Conservation (phyloP, 495 filamentous ascomycete species). For the Penicillium verhagenii region DNA sequence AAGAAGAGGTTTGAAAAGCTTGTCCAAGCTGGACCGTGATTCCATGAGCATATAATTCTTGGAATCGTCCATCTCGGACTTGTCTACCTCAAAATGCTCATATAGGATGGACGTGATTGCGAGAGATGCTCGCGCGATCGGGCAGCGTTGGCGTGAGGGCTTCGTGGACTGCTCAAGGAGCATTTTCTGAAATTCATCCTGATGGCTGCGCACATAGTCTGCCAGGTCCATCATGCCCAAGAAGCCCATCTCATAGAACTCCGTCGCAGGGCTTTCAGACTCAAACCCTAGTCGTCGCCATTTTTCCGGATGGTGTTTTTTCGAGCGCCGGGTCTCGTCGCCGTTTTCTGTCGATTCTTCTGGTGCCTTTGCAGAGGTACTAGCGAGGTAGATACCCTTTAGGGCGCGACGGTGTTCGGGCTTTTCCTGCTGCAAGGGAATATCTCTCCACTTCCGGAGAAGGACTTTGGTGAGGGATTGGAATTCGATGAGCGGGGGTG, state of each 20-base stretch:
- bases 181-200: conserved; percentile 88
- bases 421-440: conserved; percentile 77
- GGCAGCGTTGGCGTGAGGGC: conserved; percentile 71
- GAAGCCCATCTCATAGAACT: conserved; percentile 85
- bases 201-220: conserved; percentile 86
- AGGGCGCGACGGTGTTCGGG: conserved; percentile 86
- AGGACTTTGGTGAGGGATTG: conserved; percentile 90
- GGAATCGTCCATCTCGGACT: conserved; percentile 76
- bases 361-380: conserved; percentile 59
- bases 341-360: conserved; percentile 33
- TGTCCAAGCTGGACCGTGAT: conserved; percentile 76
- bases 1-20: conserved; percentile 80
- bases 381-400: conserved; percentile 79
- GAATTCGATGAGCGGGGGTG: conserved; percentile 89
- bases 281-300: conserved; percentile 93
- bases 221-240: conserved; percentile 97
- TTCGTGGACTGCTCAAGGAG: conserved; percentile 85
- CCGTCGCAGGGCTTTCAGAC: conserved; percentile 76
- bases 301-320: conserved; percentile 81
- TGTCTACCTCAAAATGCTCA: conserved; percentile 93
- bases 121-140: conserved; percentile 82
- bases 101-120: conserved; percentile 86
- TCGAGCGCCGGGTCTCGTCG: conserved; percentile 54
- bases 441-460: conserved; percentile 85
- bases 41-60: conserved; percentile 77